These are phyloP conservation scores for Lactarius evosmus DNA, from an alignment of 768 basidiomycete genomes.

Conservation along the genomic window DNA sequence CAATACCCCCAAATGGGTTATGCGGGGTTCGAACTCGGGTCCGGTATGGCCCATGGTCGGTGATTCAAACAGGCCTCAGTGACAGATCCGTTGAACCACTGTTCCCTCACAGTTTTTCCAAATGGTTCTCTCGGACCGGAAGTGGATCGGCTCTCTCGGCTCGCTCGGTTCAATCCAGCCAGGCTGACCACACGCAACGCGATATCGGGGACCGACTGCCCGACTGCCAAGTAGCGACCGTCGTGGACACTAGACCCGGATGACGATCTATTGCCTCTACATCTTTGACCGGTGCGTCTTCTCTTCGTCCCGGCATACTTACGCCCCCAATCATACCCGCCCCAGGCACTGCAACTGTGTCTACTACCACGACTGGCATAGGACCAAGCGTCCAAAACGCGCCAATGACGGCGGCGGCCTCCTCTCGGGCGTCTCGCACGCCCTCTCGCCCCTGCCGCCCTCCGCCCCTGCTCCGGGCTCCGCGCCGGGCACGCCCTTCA, in stretches of 20 bases:
- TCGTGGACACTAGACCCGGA: constrained; percentile 31
- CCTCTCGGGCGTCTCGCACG: constrained; percentile 75
- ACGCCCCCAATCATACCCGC: constrained; percentile 2
- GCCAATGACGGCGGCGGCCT: constrained; percentile 67
- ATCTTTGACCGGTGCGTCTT: constrained; percentile 78
- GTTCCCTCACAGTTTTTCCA: no score
- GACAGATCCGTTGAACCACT: no score
- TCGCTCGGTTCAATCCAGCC: background rate
- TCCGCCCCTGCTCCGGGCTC: constrained; percentile 35
- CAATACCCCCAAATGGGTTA: no score
- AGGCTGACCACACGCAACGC: background rate
- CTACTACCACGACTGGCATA: constrained; percentile 96
- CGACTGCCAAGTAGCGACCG: background rate
- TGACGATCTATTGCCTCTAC: constrained; percentile 92
- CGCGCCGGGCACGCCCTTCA: constrained; percentile 39
- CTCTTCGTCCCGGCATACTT: background rate
- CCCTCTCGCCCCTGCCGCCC: constrained; percentile 42
- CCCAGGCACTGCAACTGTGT: constrained; percentile 84
- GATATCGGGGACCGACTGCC: background rate
- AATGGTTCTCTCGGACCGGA: no score
- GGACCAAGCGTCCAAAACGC: constrained; percentile 66
- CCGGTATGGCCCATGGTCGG: no score
- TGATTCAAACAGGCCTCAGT: no score
- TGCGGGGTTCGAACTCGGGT: no score
- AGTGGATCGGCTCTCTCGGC: no score